Evolutionary conservation across 2,329 filamentous ascomycete genomes (phyloP).

Genomic region (Seiridium cupressi): DNA sequence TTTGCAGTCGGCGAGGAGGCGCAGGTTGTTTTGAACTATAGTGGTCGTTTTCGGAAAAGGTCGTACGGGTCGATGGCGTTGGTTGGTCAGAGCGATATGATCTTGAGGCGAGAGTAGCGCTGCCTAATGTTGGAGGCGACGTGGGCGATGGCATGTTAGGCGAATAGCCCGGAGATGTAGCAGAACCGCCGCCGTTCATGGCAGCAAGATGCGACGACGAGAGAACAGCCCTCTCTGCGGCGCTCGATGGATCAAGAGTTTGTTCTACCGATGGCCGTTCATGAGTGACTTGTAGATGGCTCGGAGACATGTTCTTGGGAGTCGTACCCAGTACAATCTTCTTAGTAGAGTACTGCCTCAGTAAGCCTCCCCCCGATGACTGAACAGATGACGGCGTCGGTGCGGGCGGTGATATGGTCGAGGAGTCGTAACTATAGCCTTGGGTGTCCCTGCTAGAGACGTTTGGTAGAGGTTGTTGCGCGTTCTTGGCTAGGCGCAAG

Average conservation of each 20-base stretch:
- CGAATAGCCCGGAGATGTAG: slow-evolving; percentile 56
- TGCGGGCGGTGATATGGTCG: slow-evolving; percentile 54
- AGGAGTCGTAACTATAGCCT: slow-evolving; percentile 49
- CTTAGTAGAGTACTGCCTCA: slow-evolving; percentile 73
- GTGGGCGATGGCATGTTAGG: slow-evolving; percentile 71
- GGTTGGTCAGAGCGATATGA: slow-evolving; percentile 59
- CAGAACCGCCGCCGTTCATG: slow-evolving; percentile 62
- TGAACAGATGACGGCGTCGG: slow-evolving; percentile 53
- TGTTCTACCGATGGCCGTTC: slow-evolving; percentile 64
- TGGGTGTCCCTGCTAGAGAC: slow-evolving; percentile 36
- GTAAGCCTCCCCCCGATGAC: slow-evolving; percentile 51
- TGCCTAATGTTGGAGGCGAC: slow-evolving; percentile 58
- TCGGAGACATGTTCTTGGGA: slow-evolving; percentile 76
- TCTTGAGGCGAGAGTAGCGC: slow-evolving; percentile 55
- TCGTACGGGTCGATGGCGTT: slow-evolving; percentile 53
- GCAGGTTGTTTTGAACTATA: slow-evolving; percentile 36
- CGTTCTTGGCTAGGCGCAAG: slow-evolving; percentile 87
- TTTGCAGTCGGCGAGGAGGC: slow-evolving; percentile 58
- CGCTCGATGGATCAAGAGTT: slow-evolving; percentile 66
- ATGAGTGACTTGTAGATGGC: slow-evolving; percentile 67
- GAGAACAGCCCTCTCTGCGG: slow-evolving; percentile 64
- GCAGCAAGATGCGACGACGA: slow-evolving; percentile 69
- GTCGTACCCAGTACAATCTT: slow-evolving; percentile 69
- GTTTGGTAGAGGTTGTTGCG: slow-evolving; percentile 79
- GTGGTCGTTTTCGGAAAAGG: slow-evolving; percentile 51